Evolutionary conservation across 2,329 filamentous ascomycete species (phyloP).

Genomic region (Elsinoe arachidis): DNA sequence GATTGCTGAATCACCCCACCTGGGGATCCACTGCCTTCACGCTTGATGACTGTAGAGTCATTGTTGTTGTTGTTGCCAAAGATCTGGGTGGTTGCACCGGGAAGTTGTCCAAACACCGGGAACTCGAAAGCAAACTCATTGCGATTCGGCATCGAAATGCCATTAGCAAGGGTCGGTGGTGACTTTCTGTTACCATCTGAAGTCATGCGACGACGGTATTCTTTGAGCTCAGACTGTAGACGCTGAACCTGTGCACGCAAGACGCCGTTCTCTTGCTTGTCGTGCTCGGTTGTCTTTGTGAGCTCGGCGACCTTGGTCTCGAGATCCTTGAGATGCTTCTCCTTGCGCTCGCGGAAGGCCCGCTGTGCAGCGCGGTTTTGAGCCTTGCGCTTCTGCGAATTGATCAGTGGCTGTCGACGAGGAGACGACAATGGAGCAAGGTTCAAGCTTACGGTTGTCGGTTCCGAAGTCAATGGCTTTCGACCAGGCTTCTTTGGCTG

Average conservation of each 20-base stretch:
- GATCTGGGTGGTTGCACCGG: conserved; percentile 39
- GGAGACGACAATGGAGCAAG: neutral
- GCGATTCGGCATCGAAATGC: conserved; percentile 52
- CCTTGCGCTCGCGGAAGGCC: conserved; percentile 89
- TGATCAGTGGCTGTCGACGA: neutral
- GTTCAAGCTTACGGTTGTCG: conserved; percentile 72
- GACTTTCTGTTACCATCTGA: conserved; percentile 37
- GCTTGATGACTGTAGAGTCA: neutral
- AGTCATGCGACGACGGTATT: conserved; percentile 82
- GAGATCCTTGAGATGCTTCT: conserved; percentile 78
- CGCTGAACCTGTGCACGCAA: conserved; percentile 83
- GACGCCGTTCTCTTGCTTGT: conserved; percentile 76
- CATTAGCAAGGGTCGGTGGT: conserved; percentile 32
- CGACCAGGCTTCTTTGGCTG: conserved; percentile 89
- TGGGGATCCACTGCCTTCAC: neutral
- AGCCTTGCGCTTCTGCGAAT: conserved; percentile 76
- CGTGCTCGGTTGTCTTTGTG: conserved; percentile 72
- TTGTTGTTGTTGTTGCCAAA: conserved; percentile 28
- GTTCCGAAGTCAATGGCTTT: conserved; percentile 91
- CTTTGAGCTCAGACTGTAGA: conserved; percentile 72
- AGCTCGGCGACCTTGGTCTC: conserved; percentile 60
- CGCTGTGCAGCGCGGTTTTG: conserved; percentile 89
- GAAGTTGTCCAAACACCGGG: conserved; percentile 77
- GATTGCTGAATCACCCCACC: neutral
- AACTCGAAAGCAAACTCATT: conserved; percentile 89